phyloP scores from a whole-genome alignment of 2,329 filamentous ascomycete genomes.

The Magnaporthales sp. region DNA sequence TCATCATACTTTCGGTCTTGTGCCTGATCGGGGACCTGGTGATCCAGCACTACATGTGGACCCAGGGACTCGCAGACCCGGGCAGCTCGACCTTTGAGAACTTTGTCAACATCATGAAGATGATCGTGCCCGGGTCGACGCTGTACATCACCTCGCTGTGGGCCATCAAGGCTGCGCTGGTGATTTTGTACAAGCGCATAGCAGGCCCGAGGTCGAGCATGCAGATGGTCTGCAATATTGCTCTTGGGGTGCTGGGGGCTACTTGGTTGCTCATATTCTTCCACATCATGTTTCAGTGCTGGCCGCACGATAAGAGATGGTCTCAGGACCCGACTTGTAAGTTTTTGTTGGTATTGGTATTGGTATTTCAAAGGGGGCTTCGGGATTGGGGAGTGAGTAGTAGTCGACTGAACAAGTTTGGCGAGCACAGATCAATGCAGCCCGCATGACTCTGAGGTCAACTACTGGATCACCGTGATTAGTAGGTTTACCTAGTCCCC shows the following conservation, averaged over 20 bases:
- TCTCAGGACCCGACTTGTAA: background rate
- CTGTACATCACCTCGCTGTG: background rate
- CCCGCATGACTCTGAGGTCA: background rate
- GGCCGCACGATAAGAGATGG: background rate
- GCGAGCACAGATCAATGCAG: background rate
- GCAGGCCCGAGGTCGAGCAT: background rate
- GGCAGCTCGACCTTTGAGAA: background rate
- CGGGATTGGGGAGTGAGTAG: background rate
- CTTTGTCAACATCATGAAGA: background rate
- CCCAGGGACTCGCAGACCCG: background rate
- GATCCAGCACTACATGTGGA: background rate
- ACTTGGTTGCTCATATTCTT: background rate
- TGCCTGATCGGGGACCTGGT: background rate
- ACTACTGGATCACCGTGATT: background rate
- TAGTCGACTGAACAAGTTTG: background rate
- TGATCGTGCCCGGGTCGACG: background rate
- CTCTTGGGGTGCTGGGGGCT: background rate
- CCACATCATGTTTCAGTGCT: conserved; percentile 1
- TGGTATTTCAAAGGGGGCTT: background rate
- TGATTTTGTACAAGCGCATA: background rate
- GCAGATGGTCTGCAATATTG: background rate
- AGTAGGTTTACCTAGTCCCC: background rate
- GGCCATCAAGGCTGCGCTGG: background rate
- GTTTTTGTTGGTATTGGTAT: background rate
- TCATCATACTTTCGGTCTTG: background rate